Base-by-base conservation (phyloP, 2,329 filamentous ascomycete species). In the Neopestalotiopsis sp. region DNA sequence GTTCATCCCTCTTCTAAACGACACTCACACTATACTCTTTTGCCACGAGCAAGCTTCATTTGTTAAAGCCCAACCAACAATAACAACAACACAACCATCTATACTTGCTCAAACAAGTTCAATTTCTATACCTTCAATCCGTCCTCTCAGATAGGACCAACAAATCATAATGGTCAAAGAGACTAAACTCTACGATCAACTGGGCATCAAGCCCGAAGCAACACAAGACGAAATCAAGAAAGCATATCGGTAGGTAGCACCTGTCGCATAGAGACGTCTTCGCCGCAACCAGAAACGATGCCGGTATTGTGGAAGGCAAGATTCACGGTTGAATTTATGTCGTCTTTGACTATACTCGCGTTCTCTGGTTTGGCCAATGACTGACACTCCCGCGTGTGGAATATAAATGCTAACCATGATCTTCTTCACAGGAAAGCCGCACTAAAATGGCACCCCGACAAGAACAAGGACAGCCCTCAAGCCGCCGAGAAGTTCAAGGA, bases 401-500 rank as follows among this genome's bases (percentile, higher is more conserved):
- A 52, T 17, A 10, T 52, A 9, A 52, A 38, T 42, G 72, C 83
- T 85, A 76, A 86, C 80, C 72, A 76, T 60, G 45, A 40, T 63
- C 24, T 67, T 68, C 61, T 9, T 7, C 45, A 71, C 79, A 94
- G 92, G 72, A 97, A 97, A 86, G 88, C 91, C 68, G 95, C 95
- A 67, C 83, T 98, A 79, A 97, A 95, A 84, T 95, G 90, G 83
- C 96, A 99, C 78, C 96, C 96, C 6, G 96, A 99, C 86, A 99
- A 98, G 87, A 99, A 98, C 87, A 95, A 95, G 81, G 91, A 97
- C 83, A 94, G 95, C 75, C 90, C 94, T 38, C 84, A 90, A 66
- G 94, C 95, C 9, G 86, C 90, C 70, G 96, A 98, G 80, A 98
- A 95, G 82, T 99, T 99, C 87, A 99, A 99, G 84, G 96, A 98